Evolutionary conservation across 306 rosid genomes (phyloP).

Genomic region (Lithocarpus polystachyus): DNA sequence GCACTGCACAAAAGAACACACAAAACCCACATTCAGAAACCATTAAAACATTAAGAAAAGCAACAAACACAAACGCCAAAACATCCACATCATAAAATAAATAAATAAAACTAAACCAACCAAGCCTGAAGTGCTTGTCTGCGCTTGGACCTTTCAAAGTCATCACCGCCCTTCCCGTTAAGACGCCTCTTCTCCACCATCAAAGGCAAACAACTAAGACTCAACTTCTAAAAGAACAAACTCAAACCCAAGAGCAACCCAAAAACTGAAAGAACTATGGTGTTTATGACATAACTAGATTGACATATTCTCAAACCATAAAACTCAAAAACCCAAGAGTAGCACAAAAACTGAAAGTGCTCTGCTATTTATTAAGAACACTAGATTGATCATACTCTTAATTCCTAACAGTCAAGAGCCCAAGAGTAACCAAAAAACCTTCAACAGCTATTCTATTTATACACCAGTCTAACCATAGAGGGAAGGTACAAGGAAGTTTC

Average conservation of each 20-base stretch:
- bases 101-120: background rate
- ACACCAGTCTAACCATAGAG: too few relatives aligned
- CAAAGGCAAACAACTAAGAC: slow-evolving; percentile 13
- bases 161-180: slow-evolving; percentile 1
- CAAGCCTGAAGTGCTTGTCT: slow-evolving; percentile 2
- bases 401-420: too few relatives aligned
- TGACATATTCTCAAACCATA: too few relatives aligned
- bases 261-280: slow-evolving; percentile 7
- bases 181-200: slow-evolving; percentile 38
- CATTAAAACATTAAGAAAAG: background rate
- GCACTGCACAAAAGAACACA: slow-evolving; percentile 38
- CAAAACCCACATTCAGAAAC: slow-evolving; percentile 21
- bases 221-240: background rate
- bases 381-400: too few relatives aligned
- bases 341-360: too few relatives aligned
- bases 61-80: background rate
- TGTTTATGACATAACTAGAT: slow-evolving; percentile 5
- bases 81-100: background rate
- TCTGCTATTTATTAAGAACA: too few relatives aligned
- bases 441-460: too few relatives aligned
- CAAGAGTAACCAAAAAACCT: too few relatives aligned
- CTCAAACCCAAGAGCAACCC: background rate
- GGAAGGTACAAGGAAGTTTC: too few relatives aligned
- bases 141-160: slow-evolving; percentile 14
- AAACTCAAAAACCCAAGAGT: too few relatives aligned